phyloP scores from a whole-genome alignment of 257 asterid genomes.

The Solanum arcanum region DNA sequence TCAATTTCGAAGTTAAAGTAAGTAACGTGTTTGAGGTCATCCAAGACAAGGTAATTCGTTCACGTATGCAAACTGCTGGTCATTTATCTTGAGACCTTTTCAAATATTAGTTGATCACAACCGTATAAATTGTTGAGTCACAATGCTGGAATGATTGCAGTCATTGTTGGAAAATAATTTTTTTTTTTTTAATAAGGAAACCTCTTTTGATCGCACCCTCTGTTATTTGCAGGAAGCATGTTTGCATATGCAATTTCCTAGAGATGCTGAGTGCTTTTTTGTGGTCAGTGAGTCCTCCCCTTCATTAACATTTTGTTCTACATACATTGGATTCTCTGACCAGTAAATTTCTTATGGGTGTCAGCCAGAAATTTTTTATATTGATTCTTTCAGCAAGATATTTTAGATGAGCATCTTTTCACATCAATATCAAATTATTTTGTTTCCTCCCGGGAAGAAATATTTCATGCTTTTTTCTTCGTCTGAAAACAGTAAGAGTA shows the following conservation, averaged over 20 bases:
- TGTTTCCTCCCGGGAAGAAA: not conserved
- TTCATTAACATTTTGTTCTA: not conserved
- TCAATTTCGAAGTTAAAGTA: not conserved
- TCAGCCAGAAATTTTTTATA: not conserved
- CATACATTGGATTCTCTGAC: not conserved
- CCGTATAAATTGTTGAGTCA: not conserved
- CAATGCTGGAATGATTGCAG: not conserved
- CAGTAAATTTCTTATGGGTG: not conserved
- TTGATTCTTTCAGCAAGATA: not conserved
- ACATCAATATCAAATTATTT: not conserved
- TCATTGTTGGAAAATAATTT: not conserved
- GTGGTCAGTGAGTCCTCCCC: constrained; percentile 30
- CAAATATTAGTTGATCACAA: not conserved
- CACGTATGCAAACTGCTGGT: not conserved
- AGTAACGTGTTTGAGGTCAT: not conserved
- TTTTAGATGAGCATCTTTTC: not conserved
- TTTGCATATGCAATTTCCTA: constrained; percentile 57
- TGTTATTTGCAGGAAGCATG: constrained; percentile 50
- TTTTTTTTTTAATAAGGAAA: not conserved
- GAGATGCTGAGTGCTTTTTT: constrained; percentile 13
- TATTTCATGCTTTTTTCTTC: not conserved
- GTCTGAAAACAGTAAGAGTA: not conserved
- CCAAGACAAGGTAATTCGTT: not conserved
- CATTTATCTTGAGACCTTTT: not conserved
- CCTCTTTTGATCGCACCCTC: not conserved